Conservation (phyloP, 176 grass and related monocot genomes). For the Canna indica region DNA sequence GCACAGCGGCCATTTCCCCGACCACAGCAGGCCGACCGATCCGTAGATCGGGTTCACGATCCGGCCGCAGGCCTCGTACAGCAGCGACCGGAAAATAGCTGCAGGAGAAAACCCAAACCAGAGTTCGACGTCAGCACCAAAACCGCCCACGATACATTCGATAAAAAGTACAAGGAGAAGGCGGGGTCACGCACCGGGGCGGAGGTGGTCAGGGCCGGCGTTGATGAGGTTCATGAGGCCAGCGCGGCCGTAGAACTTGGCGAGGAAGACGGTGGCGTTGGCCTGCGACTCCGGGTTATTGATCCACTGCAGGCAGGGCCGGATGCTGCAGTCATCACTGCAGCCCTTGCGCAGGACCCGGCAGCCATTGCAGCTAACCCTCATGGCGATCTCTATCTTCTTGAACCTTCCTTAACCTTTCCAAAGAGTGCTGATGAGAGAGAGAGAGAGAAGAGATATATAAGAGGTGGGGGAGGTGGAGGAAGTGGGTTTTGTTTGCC, state of each 20-base stretch:
- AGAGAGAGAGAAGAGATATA: not conserved
- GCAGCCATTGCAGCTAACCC: slow-evolving; percentile 72
- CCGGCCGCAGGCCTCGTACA: slow-evolving; percentile 54
- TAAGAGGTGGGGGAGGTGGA: not conserved
- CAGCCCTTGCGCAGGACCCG: slow-evolving; percentile 58
- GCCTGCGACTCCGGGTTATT: slow-evolving; percentile 45
- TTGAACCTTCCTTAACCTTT: no score
- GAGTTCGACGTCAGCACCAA: not conserved
- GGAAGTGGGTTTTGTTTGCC: not conserved
- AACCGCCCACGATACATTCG: not conserved
- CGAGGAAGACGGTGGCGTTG: slow-evolving; percentile 65
- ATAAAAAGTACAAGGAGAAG: not conserved
- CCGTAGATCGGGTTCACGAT: slow-evolving; percentile 61
- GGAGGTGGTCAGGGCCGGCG: slow-evolving; percentile 31
- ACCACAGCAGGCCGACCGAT: slow-evolving; percentile 51
- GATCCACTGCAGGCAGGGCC: slow-evolving; percentile 64
- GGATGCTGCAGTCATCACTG: slow-evolving; percentile 47
- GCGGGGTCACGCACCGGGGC: slow-evolving; percentile 10
- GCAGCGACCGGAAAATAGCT: slow-evolving; percentile 51
- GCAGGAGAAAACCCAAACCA: not conserved
- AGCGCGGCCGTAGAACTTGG: slow-evolving; percentile 74
- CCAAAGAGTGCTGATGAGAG: not conserved
- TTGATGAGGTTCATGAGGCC: slow-evolving; percentile 57
- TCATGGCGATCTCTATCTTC: slow-evolving; percentile 14
- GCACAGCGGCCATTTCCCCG: slow-evolving; percentile 38